Evolutionary conservation across 1,284 basidiomycete genomes (phyloP), one percentile per base, ranked within the genome.

Genomic region (Bondarzewia mesenterica): DNA sequence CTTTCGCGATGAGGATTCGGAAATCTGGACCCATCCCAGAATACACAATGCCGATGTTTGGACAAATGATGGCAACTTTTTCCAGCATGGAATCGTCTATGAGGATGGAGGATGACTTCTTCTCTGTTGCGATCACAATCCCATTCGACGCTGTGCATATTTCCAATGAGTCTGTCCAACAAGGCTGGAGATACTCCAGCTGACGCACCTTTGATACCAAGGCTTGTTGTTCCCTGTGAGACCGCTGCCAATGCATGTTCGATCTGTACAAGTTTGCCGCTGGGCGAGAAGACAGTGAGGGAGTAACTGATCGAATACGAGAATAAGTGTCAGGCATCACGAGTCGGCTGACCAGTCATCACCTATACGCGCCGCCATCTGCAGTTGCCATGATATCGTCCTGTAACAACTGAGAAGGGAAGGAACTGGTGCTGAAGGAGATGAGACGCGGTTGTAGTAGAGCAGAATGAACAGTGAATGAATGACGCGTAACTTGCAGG

Each of bases 11-110:
- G 47, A 99, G 78, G 16, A 99, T 81, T 42, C 96, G 83, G 69
- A 96, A 99, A 69, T 99, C 96, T 47, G 96, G 96, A 0, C 96
- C 94, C 96, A 99, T 99, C 27, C 96, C 96, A 37, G 92, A 94
- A 72, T 99, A 99, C 44, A 99, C 96, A 59, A 99, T 93, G 46
- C 96, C 96, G 58, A 99, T 98, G 70, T 98, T 98, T 38, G 96
- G 96, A 68, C 95, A 99, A 58, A 99, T 87, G 46, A 93, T 77
- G 3, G 92, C 88, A 52, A 99, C 92, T 71, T 97, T 97, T 66
- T 99, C 96, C 54, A 99, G 79, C 74, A 95, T 91, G 15, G 90
- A 90, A 68, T 97, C 93, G 73, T 99, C 96, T 55, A 99, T 92
- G 53, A 99, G 80, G 58, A 97, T 86, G 16, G 96, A 99, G 15